Percentiles rank a stretch among this genome's conserved stretches.
Evolutionary conservation across 345 rosid genomes (phyloP).

Genomic region (Sonneratia alba): DNA sequence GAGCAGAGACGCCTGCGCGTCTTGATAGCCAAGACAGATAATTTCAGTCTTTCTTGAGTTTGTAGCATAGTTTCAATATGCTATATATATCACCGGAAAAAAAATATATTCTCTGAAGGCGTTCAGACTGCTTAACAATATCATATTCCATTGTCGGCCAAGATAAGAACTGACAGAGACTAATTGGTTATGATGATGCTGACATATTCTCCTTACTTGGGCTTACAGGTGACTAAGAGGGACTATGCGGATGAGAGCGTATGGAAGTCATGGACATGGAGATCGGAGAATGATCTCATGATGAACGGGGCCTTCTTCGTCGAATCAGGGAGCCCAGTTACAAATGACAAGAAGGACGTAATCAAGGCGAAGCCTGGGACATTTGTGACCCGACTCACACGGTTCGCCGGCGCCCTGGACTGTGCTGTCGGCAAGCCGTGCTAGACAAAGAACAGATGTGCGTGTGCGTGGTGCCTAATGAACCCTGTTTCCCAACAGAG

Average conservation of each 20-base stretch:
- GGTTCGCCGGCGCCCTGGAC: conserved; percentile 36
- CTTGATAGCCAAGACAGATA: no score
- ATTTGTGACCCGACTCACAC: conserved; percentile 28
- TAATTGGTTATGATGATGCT: background rate
- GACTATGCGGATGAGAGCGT: conserved; percentile 21
- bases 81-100: no score
- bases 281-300: conserved; percentile 48
- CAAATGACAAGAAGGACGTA: conserved; percentile 8
- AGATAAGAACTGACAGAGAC: background rate
- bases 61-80: no score
- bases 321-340: conserved; percentile 32
- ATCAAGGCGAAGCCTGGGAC: conserved; percentile 42
- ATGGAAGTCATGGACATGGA: conserved; percentile 62
- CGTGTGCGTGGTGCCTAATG: no score
- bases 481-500: no score
- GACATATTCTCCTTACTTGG: background rate
- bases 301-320: conserved; percentile 56
- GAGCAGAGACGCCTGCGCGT: background rate
- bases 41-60: no score
- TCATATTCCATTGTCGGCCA: background rate
- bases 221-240: conserved; percentile 41
- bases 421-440: conserved; percentile 21
- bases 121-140: no score
- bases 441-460: conserved; percentile 6
- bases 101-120: no score